These are phyloP conservation scores for Pseudomassariella vexata DNA, from an alignment of 2,329 filamentous ascomycete genomes.

Conservation along the genomic window DNA sequence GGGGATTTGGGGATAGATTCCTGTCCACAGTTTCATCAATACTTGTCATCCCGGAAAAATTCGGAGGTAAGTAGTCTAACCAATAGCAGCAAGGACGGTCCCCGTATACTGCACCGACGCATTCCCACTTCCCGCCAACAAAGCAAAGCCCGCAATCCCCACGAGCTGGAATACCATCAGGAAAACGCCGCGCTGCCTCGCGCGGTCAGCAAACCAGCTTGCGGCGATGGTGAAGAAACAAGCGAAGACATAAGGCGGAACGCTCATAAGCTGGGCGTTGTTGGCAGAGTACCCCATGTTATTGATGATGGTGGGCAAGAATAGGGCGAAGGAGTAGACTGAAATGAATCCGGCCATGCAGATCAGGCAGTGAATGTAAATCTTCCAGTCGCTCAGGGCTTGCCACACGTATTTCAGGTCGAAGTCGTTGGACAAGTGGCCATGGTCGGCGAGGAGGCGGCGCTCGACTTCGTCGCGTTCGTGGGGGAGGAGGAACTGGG, in stretches of 20 bases:
- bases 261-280: conserved; percentile 55
- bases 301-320: conserved; percentile 56
- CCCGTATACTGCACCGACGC: conserved; percentile 40
- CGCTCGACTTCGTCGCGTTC: conserved; percentile 38
- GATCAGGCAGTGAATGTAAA: conserved; percentile 50
- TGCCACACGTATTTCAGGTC: conserved; percentile 47
- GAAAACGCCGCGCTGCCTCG: conserved; percentile 26
- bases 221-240: conserved; percentile 45
- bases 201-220: conserved; percentile 30
- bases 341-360: conserved; percentile 58
- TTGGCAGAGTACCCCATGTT: conserved; percentile 43
- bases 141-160: conserved; percentile 38
- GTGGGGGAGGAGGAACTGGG: conserved; percentile 38
- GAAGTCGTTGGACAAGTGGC: conserved; percentile 49
- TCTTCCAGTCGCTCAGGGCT: conserved; percentile 54
- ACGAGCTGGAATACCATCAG: conserved; percentile 40
- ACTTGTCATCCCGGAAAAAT: background rate
- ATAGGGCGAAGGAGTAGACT: conserved; percentile 54
- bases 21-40: conserved; percentile 4
- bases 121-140: conserved; percentile 29
- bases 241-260: conserved; percentile 55
- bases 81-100: conserved; percentile 38
- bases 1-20: conserved; percentile 50
- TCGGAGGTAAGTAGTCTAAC: conserved; percentile 8
- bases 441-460: conserved; percentile 38